Conservation (phyloP, 352 stramenopile genomes). For the Pythium vanterpoolii region DNA sequence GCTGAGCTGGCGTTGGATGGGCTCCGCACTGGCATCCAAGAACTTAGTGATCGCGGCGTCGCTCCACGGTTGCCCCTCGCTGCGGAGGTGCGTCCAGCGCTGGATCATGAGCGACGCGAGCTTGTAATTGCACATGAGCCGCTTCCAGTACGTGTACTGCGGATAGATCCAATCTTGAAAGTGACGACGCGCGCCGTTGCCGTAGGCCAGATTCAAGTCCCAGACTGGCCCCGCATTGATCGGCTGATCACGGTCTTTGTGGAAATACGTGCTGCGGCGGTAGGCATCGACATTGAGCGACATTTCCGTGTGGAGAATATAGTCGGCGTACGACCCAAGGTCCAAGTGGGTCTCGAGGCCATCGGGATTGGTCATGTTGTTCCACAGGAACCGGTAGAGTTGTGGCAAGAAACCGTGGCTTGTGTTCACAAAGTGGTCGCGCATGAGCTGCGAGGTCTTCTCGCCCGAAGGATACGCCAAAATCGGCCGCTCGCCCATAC, state of each 20-base stretch:
- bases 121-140: slow-evolving; percentile 76
- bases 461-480: slow-evolving; percentile 53
- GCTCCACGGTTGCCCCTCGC: slow-evolving; percentile 42
- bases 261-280: slow-evolving; percentile 74
- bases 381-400: slow-evolving; percentile 65
- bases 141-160: slow-evolving; percentile 81
- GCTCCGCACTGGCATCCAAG: slow-evolving; percentile 41
- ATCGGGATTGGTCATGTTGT: slow-evolving; percentile 71
- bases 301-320: slow-evolving; percentile 81
- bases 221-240: slow-evolving; percentile 79
- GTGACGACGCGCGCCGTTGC: slow-evolving; percentile 51
- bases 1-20: slow-evolving; percentile 42
- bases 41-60: slow-evolving; percentile 49
- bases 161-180: slow-evolving; percentile 71
- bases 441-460: slow-evolving; percentile 63
- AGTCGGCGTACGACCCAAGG: slow-evolving; percentile 68
- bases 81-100: slow-evolving; percentile 67
- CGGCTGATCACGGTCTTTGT: slow-evolving; percentile 67
- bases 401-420: slow-evolving; percentile 55
- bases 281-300: slow-evolving; percentile 81
- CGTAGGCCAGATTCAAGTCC: slow-evolving; percentile 80
- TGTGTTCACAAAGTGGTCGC: slow-evolving; percentile 68
- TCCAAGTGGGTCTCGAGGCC: slow-evolving; percentile 60
- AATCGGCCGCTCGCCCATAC: slow-evolving; percentile 64
- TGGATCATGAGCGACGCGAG: slow-evolving; percentile 68